Percentiles rank a stretch among this genome's conserved stretches.
Conservation (phyloP, 2,329 filamentous ascomycete species). For the Verticillium longisporum region DNA sequence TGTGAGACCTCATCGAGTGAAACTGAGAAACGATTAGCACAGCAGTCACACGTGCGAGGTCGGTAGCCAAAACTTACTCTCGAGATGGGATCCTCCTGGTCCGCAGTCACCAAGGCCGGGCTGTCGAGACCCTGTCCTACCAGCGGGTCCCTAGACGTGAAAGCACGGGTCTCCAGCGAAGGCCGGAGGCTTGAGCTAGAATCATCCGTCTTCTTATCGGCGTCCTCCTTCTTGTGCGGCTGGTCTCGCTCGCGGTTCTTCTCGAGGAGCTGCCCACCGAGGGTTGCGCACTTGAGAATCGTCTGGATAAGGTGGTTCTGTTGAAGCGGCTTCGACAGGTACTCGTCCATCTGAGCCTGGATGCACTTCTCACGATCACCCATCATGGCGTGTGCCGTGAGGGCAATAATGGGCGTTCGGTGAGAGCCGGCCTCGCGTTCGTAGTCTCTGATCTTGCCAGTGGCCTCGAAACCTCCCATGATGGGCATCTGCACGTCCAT, state of each 20-base stretch:
- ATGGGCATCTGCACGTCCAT: conserved; percentile 99
- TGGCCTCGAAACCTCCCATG: conserved; percentile 98
- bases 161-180: conserved; percentile 51
- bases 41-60: not conserved
- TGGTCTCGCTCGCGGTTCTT: conserved; percentile 61
- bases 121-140: conserved; percentile 50
- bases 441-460: conserved; percentile 91
- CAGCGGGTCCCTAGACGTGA: conserved; percentile 61
- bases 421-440: conserved; percentile 74
- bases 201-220: conserved; percentile 12
- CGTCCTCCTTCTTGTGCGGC: conserved; percentile 37
- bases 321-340: conserved; percentile 91
- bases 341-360: conserved; percentile 98
- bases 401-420: conserved; percentile 88
- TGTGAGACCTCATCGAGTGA: conserved; percentile 15
- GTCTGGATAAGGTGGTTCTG: conserved; percentile 97
- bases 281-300: conserved; percentile 91
- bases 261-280: conserved; percentile 76
- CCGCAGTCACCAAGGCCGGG: conserved; percentile 53
- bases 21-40: not conserved
- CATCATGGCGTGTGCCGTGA: conserved; percentile 98
- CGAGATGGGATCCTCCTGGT: conserved; percentile 50
- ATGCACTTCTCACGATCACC: conserved; percentile 97
- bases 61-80: conserved; percentile 32
- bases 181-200: conserved; percentile 25